These are phyloP conservation scores for Colletotrichum kahawae DNA, from an alignment of 2,329 filamentous ascomycete species.

Conservation along the genomic window DNA sequence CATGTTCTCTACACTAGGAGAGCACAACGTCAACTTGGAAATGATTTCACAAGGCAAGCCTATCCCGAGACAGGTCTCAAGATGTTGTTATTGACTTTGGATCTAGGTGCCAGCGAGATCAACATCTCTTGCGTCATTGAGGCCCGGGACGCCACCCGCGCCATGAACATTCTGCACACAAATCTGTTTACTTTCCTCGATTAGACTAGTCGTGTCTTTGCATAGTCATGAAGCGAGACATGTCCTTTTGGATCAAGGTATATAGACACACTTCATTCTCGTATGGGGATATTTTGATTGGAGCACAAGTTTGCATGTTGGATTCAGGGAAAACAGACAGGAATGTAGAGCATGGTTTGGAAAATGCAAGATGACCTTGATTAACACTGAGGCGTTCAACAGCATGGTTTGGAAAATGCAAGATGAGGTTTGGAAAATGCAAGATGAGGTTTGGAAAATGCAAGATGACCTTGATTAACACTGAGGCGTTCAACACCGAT, in stretches of 20 bases:
- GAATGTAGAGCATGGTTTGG: not conserved
- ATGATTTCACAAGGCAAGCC: slow-evolving; percentile 96
- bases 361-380: not conserved
- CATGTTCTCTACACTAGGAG: slow-evolving; percentile 94
- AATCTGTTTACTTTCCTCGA: slow-evolving; percentile 97
- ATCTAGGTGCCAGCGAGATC: slow-evolving; percentile 92
- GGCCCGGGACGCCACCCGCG: slow-evolving; percentile 85
- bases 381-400: not conserved
- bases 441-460: not conserved
- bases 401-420: not conserved
- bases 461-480: not conserved
- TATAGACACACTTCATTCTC: not conserved
- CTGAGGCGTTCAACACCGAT: not conserved
- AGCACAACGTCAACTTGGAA: slow-evolving; percentile 95
- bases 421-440: not conserved
- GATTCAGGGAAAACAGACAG: not conserved
- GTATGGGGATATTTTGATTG: not conserved
- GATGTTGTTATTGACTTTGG: slow-evolving; percentile 40
- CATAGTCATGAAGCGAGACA: not conserved
- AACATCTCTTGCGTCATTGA: slow-evolving; percentile 99
- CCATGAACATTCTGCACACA: slow-evolving; percentile 95
- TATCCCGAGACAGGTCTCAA: slow-evolving; percentile 42
- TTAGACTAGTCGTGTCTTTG: slow-evolving; percentile 36
- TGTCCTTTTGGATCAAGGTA: not conserved
- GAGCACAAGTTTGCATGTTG: not conserved